Conservation (phyloP, 2,329 filamentous ascomycete genomes). For the Madurella mycetomatis region DNA sequence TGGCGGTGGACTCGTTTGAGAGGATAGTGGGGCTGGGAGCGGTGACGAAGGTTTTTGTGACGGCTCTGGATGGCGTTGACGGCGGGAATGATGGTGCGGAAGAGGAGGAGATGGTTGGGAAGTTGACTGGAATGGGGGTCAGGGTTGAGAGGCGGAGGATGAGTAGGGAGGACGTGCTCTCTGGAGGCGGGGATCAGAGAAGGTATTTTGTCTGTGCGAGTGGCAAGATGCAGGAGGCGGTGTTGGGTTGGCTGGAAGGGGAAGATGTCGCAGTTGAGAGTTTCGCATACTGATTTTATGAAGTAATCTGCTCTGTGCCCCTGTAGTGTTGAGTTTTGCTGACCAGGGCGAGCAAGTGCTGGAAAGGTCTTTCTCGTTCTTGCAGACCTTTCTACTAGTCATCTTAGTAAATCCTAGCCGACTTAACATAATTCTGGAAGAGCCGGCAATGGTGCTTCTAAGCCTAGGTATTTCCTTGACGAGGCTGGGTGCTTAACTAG, state of each 20-base stretch:
- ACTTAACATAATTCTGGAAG: too few relatives aligned
- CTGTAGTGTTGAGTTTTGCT: too few relatives aligned
- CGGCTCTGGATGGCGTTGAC: constrained; percentile 28
- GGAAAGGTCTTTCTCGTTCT: too few relatives aligned
- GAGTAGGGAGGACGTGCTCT: constrained; percentile 38
- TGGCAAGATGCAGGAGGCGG: constrained; percentile 35
- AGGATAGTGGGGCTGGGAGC: constrained; percentile 47
- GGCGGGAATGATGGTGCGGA: constrained; percentile 28
- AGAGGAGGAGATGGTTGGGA: constrained; percentile 33
- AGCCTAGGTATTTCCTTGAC: too few relatives aligned
- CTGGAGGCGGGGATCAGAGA: constrained; percentile 33
- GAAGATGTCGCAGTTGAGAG: constrained; percentile 56
- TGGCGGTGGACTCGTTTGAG: constrained; percentile 58
- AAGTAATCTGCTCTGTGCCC: not conserved
- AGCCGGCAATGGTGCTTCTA: too few relatives aligned
- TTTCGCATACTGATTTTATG: constrained; percentile 49
- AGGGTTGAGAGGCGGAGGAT: constrained; percentile 38
- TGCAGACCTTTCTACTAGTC: too few relatives aligned
- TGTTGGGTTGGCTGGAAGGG: constrained; percentile 50
- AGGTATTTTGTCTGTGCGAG: constrained; percentile 52
- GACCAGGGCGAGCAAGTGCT: too few relatives aligned
- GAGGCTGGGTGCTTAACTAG: too few relatives aligned
- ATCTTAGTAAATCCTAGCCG: too few relatives aligned
- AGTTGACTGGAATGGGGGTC: constrained; percentile 34
- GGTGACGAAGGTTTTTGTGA: constrained; percentile 61